Evolutionary conservation across 2,329 filamentous ascomycete species (phyloP), one percentile per base, ranked within the genome.

Genomic region (Nemania diffusa): DNA sequence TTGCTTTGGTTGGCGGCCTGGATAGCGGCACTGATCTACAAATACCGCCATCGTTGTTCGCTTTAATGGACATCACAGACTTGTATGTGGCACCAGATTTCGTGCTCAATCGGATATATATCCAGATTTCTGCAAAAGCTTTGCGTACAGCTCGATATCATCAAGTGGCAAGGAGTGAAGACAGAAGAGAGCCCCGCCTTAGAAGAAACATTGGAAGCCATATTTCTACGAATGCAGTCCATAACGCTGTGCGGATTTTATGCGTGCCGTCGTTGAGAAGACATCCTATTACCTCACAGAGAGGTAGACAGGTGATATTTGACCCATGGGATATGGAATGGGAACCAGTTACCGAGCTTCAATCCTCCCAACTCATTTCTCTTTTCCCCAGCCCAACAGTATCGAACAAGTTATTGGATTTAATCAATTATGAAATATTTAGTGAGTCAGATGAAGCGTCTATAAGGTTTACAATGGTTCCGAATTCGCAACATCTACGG

Each of bases 241-340:
- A 15, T 2, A 11, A 24, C 27, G 37, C 48, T 1, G 8, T 63
- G 13, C 44, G 37, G n/a, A 26, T 66, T 15, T 1, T 59, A 0
- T 66, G 59, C 6, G 17, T 58, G 6, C 57, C 56, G 44, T 48
- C 51, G 9, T 22, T 29, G 5, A 60, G 46, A 37, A 46, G 22
- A n/a, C n/a, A n/a, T n/a, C n/a, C n/a, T n/a, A n/a, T n/a, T n/a
- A n/a, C n/a, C n/a, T n/a, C n/a, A 51, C 1, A 27, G 2, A 4
- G n/a, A 26, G n/a, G n/a, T n/a, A n/a, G n/a, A n/a, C n/a, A n/a
- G n/a, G n/a, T n/a, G n/a, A n/a, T n/a, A n/a, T n/a, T n/a, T n/a
- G n/a, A n/a, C n/a, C n/a, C n/a, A n/a, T n/a, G n/a, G n/a, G n/a
- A n/a, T n/a, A n/a, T n/a, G n/a, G n/a, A 50, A 2, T 22, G 5